These are phyloP conservation scores for Asterophora parasitica DNA, from an alignment of 768 basidiomycete genomes.

Conservation along the genomic window DNA sequence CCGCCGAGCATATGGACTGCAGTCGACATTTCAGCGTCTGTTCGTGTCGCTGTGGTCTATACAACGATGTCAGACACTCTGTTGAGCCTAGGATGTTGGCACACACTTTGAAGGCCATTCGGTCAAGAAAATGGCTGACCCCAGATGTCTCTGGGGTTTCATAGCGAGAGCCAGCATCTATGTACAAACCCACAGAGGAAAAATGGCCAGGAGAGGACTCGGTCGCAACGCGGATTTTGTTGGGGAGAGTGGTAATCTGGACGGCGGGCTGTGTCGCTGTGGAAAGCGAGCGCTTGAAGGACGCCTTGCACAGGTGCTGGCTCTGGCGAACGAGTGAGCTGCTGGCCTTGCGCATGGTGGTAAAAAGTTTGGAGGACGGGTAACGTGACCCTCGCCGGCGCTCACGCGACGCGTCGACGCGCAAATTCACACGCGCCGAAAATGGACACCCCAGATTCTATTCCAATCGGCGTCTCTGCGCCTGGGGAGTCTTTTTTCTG, in stretches of 20 bases:
- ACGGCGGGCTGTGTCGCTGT: conserved; percentile 30
- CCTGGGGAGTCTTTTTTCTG: neutral
- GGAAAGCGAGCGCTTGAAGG: conserved; percentile 14
- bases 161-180: conserved; percentile 91
- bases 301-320: conserved; percentile 18
- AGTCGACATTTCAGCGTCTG: conserved; percentile 72
- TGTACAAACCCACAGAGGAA: conserved; percentile 86
- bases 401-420: conserved; percentile 1
- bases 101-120: conserved; percentile 93
- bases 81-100: too few species aligned
- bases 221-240: conserved; percentile 89
- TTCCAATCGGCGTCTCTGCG: neutral
- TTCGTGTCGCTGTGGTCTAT: conserved; percentile 70
- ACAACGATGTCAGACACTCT: neutral
- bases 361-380: conserved; percentile 7
- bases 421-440: neutral
- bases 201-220: conserved; percentile 92
- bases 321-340: conserved; percentile 34
- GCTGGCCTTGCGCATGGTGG: conserved; percentile 33
- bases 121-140: conserved; percentile 87
- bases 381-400: conserved; percentile 9
- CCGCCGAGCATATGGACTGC: conserved; percentile 84
- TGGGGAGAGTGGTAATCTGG: conserved; percentile 81
- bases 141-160: conserved; percentile 72
- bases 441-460: neutral